Evolutionary conservation across 768 basidiomycete species (phyloP), one percentile per base, ranked within the genome.

Genomic region (Amyloporia xantha): DNA sequence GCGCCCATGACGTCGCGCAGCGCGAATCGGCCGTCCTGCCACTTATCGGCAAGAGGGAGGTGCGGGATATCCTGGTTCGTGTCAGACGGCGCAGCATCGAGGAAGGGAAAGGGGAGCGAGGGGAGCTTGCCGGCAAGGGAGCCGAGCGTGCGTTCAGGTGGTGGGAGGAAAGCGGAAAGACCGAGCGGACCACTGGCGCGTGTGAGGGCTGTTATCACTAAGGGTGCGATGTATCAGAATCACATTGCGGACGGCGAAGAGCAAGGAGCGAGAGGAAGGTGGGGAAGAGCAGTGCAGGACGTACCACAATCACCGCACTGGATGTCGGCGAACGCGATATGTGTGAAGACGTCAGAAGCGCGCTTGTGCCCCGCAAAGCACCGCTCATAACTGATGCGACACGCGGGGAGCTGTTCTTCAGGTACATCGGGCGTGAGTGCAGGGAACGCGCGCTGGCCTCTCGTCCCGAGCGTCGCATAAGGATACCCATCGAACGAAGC

Each of bases 281-380:
- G 19, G 38, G 38, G 9, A 17, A 27, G 12, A 13, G 7, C 20
- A n/a, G n/a, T n/a, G n/a, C n/a, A n/a, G n/a, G n/a, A 58, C 54
- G 11, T 27, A 61, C 59, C 50, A 47, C 68, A 69, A 43, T 71
- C 70, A n/a, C 71, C 71, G 54, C 70, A 71, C 11, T 59, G 27
- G 7, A 53, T 45, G 4, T 54, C 38, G 11, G 60, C 58, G 53
- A 68, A 70, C 0, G 69, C 65, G 24, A 69, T 59, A 40, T 62
- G 58, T 46, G 54, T 64, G 58, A 72, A 65, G 19, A 66, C 47
- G 4, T 59, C 65, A n/a, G 54, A 57, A 10, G 66, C 64, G 24
- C 44, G 45, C 0, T 41, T 28, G 6, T 56, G 19, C 15, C 47
- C 44, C 37, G 50, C 48, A 39, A 62, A 60, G 48, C 61, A 62